Evolutionary conservation across 805 yeast species (phyloP), one percentile per base, ranked within the genome.

Genomic region (Candida anglica): DNA sequence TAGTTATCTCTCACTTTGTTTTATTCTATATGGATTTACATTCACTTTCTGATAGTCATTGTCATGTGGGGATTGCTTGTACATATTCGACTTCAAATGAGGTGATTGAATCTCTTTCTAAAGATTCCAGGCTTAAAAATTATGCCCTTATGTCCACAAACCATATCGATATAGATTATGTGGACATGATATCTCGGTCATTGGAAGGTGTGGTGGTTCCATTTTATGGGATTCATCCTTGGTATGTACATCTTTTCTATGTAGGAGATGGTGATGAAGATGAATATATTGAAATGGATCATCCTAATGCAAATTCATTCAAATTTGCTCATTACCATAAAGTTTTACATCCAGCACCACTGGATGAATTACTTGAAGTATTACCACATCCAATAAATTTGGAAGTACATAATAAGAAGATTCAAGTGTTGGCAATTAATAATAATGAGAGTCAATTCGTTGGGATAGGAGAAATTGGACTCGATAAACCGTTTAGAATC

Each of bases 401-500:
- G 1, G 38, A 47, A 1, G 44, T 47, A 1, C 68, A 70, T 37
- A 19, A 73, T 4, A 36, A 30, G 1, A 35, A 39, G 14, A 53
- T 80, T 19, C 49, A 56, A 15, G 17, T 21, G 2, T 33, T 51
- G 13, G n/a, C n/a, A n/a, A n/a, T n/a, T n/a, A n/a, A n/a, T n/a
- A n/a, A n/a, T n/a, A n/a, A n/a, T n/a, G n/a, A n/a, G n/a, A n/a
- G n/a, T n/a, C n/a, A n/a, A n/a, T n/a, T n/a, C 4, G 50, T 47
- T 15, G 72, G 85, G 9, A 66, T 91, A 7, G 98, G 98, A 1
- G 98, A 91, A 47, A 71, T 87, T n/a, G 98, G 98, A 0, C 60
- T 93, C 2, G 98, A 91, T 54, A 84, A 81, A 53, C 50, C 76
- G 19, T 85, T 86, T 49, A 57, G 85, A 23, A 54, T 89, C 3